Evolutionary conservation across 495 filamentous ascomycete genomes (phyloP).

Genomic region (Aspergillus affinis): DNA sequence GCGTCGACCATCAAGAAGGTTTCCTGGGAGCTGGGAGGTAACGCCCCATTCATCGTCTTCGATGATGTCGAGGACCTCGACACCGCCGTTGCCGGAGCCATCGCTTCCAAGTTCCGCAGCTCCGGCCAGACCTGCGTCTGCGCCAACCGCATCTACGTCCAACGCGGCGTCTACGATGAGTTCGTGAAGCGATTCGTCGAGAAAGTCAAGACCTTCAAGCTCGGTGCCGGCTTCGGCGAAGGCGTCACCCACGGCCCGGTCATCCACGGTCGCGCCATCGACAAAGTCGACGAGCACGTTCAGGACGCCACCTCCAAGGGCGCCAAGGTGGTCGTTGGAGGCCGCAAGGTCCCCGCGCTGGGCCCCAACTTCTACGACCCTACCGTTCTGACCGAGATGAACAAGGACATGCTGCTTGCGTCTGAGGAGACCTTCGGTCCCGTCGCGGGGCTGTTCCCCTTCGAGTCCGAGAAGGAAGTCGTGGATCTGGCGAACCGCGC

Average conservation of each 20-base stretch:
- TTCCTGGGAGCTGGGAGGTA: slow-evolving; percentile 84
- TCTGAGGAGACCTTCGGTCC: slow-evolving; percentile 88
- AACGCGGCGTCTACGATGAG: slow-evolving; percentile 74
- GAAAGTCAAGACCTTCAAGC: slow-evolving; percentile 73
- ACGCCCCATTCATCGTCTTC: slow-evolving; percentile 92
- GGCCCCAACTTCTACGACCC: slow-evolving; percentile 80
- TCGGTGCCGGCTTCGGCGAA: slow-evolving; percentile 72
- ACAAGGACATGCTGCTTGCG: slow-evolving; percentile 71
- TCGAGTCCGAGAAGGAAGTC: slow-evolving; percentile 81
- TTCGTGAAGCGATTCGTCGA: slow-evolving; percentile 69
- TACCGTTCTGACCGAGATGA: slow-evolving; percentile 82
- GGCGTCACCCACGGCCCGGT: slow-evolving; percentile 78
- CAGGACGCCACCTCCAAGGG: slow-evolving; percentile 75
- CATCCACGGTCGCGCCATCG: slow-evolving; percentile 72
- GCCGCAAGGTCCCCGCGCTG: slow-evolving; percentile 60
- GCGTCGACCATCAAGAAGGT: slow-evolving; percentile 81
- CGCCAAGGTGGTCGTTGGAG: slow-evolving; percentile 68
- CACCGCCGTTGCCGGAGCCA: slow-evolving; percentile 69
- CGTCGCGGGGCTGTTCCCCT: slow-evolving; percentile 79
- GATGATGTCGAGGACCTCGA: slow-evolving; percentile 81
- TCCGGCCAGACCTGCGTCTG: slow-evolving; percentile 92
- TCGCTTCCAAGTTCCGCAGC: slow-evolving; percentile 79
- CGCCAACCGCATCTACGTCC: slow-evolving; percentile 83
- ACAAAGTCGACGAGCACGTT: slow-evolving; percentile 77
- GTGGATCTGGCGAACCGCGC: slow-evolving; percentile 73